Conservation (phyloP, 2,329 filamentous ascomycete species). For the Aspergillus eucalypticola region DNA sequence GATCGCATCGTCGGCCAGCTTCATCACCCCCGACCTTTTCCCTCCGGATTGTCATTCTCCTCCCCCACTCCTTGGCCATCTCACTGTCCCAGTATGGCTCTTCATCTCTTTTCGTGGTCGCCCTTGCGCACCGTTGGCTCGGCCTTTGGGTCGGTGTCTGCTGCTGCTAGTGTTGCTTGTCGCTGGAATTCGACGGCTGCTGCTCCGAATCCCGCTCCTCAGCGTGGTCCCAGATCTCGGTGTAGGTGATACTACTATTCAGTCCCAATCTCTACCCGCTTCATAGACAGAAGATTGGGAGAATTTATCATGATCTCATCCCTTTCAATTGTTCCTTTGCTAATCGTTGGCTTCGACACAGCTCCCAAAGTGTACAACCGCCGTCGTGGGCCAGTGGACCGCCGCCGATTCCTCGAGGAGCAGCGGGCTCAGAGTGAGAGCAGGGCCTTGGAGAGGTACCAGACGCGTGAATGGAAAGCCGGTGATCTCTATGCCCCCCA, state of each 20-base stretch:
- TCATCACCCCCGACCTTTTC: constrained; percentile 12
- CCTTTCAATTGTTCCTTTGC: background rate
- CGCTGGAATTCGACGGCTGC: constrained; percentile 38
- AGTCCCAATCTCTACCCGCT: too few relatives aligned
- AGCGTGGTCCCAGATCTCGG: constrained; percentile 21
- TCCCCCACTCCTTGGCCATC: background rate
- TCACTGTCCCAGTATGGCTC: constrained; percentile 26
- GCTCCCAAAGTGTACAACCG: constrained; percentile 24
- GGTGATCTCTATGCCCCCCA: constrained; percentile 92
- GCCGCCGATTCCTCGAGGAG: constrained; percentile 37
- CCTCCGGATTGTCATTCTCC: background rate
- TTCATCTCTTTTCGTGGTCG: constrained; percentile 30
- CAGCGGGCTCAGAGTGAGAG: constrained; percentile 41
- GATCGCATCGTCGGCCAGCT: constrained; percentile 13
- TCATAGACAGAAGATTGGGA: background rate
- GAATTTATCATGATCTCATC: background rate
- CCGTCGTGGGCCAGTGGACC: constrained; percentile 31
- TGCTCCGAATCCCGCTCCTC: constrained; percentile 29
- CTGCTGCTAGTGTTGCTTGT: constrained; percentile 24
- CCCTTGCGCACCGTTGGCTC: constrained; percentile 28
- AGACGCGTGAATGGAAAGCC: constrained; percentile 66
- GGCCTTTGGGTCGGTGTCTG: constrained; percentile 21
- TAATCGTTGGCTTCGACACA: constrained; percentile 13
- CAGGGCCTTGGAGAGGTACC: constrained; percentile 40
- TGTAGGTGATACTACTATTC: constrained; percentile 21